A percentile compares a stretch with the other conserved stretches of the same genome.
Evolutionary conservation across 2,329 filamentous ascomycete genomes (phyloP).

Genomic region (Endoconidiophora laricicola): DNA sequence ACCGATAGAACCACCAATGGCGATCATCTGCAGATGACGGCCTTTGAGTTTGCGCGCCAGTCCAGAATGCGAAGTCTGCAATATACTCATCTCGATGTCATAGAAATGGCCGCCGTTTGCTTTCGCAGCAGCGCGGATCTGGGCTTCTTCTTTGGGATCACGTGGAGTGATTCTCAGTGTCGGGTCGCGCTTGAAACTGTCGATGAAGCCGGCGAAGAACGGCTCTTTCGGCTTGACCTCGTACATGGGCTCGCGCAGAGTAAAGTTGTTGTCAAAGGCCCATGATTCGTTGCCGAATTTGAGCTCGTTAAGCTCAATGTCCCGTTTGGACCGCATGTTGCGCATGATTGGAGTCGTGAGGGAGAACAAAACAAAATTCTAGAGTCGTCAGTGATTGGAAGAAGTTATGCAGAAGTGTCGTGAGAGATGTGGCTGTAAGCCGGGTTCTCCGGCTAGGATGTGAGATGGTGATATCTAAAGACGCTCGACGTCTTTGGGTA

Average conservation of each 20-base stretch:
- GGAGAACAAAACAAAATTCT: background rate
- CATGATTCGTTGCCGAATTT: slow-evolving; percentile 18
- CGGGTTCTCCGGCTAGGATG: background rate
- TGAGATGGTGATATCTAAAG: background rate
- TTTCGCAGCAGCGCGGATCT: slow-evolving; percentile 20
- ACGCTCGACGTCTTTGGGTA: too few relatives aligned
- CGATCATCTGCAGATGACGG: slow-evolving; percentile 92
- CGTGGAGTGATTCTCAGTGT: slow-evolving; percentile 30
- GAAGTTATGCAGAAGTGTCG: background rate
- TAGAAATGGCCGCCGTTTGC: slow-evolving; percentile 31
- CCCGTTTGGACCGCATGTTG: slow-evolving; percentile 16
- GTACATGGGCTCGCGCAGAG: slow-evolving; percentile 12
- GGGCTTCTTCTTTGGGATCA: slow-evolving; percentile 18
- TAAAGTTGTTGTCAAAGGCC: slow-evolving; percentile 11
- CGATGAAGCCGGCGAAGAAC: slow-evolving; percentile 20
- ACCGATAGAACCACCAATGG: slow-evolving; percentile 83
- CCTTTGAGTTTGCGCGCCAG: slow-evolving; percentile 65
- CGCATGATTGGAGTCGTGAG: slow-evolving; percentile 21
- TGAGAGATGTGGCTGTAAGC: background rate
- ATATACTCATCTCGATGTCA: slow-evolving; percentile 39
- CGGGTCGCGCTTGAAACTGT: slow-evolving; percentile 49
- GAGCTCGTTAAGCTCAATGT: slow-evolving; percentile 40
- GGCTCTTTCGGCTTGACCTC: slow-evolving; percentile 12
- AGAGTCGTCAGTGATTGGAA: background rate
- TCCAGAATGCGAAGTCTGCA: slow-evolving; percentile 60